Evolutionary conservation across 179 eudicot genomes (phyloP).

Genomic region (Spergularia azorica): DNA sequence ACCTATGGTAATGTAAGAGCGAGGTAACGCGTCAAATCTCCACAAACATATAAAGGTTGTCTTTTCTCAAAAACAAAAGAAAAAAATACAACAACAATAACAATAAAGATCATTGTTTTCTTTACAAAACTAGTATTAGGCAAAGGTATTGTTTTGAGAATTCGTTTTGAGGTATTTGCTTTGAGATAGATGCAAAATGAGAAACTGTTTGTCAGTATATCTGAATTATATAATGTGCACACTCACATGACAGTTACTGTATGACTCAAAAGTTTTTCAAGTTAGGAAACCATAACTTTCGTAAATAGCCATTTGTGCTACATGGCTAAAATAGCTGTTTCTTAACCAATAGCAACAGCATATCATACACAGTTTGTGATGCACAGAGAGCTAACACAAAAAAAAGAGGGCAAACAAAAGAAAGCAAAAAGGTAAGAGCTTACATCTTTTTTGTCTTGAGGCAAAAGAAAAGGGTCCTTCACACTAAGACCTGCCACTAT

Average conservation of each 20-base stretch:
- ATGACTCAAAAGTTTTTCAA: neutral
- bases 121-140: too few species aligned
- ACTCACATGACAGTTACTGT: neutral
- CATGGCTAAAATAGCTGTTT: neutral
- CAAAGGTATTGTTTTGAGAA: neutral
- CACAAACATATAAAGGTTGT: neutral
- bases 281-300: neutral
- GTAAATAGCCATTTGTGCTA: neutral
- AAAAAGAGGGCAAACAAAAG: neutral
- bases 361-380: neutral
- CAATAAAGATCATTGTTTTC: too few species aligned
- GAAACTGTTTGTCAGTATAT: neutral
- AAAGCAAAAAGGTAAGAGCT: conserved; percentile 29
- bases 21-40: neutral
- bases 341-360: neutral
- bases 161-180: neutral
- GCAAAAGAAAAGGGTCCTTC: conserved; percentile 98
- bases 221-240: neutral
- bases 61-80: neutral
- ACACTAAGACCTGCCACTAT: conserved; percentile 98
- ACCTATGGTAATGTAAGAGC: too few species aligned
- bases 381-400: neutral
- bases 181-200: neutral
- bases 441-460: conserved; percentile 97
- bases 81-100: too few species aligned